Evolutionary conservation across 768 basidiomycete species (phyloP).

Genomic region (Lanmaoa rubissima): DNA sequence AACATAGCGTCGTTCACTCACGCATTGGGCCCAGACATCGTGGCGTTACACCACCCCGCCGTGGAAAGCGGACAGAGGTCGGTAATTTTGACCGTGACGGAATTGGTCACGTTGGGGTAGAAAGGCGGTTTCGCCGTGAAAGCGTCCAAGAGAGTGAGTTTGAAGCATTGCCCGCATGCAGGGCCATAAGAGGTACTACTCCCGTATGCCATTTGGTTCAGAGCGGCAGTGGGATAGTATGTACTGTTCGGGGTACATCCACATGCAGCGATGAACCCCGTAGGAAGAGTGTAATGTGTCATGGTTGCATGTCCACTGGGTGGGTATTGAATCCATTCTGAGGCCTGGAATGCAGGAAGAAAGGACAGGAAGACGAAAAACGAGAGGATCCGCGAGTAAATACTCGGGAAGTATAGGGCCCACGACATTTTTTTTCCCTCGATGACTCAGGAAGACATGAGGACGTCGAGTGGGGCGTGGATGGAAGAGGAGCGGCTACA

Average conservation of each 20-base stretch:
- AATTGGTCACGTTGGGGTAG: constrained; percentile 56
- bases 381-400: constrained; percentile 21
- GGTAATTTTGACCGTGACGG: constrained; percentile 73
- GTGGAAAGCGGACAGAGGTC: constrained; percentile 71
- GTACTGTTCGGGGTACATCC: constrained; percentile 71
- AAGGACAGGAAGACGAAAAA: constrained; percentile 23
- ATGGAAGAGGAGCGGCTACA: neutral
- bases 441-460: constrained; percentile 15
- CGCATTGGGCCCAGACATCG: constrained; percentile 58
- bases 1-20: constrained; percentile 34
- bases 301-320: constrained; percentile 64
- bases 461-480: neutral
- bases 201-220: constrained; percentile 79
- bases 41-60: constrained; percentile 72
- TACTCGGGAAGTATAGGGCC: neutral
- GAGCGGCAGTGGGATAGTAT: constrained; percentile 72
- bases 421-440: constrained; percentile 18
- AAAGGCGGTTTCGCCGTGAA: constrained; percentile 67
- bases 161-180: constrained; percentile 77
- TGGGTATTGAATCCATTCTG: constrained; percentile 65
- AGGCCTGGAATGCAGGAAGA: constrained; percentile 24
- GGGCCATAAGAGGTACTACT: constrained; percentile 72
- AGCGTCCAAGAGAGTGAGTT: constrained; percentile 69
- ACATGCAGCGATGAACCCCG: constrained; percentile 58
- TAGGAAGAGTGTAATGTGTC: constrained; percentile 65